Base-by-base conservation (phyloP, 2,329 filamentous ascomycete genomes). In the Venturia oleaginea region DNA sequence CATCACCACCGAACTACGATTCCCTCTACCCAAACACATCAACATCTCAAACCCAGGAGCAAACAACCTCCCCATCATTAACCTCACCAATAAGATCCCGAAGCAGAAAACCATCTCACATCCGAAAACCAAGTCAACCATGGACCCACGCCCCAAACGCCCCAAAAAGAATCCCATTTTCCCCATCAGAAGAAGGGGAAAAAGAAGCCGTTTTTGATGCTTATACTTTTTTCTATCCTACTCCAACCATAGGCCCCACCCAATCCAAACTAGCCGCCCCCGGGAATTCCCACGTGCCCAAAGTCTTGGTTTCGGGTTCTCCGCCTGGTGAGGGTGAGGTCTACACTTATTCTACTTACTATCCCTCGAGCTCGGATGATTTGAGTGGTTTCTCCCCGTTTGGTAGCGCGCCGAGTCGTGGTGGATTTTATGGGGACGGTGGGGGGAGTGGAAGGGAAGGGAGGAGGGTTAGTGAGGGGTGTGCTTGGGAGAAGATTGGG, bases 401-500 rank as follows among this genome's bases (percentile, higher is more conserved):
- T 10, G 51, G 51, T 5, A 57, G 51, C 10, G 51, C 51, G 6
- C 51, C 51, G 15, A 22, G 30, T 34, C 1, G 51, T 57, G 24
- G 51, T n/a, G 51, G 30, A 17, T 57, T 57, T 34, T 19, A 34
- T 34, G 27, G 30, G 2, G 4, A 19, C 6, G 30, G 15, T 32
- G 30, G 0, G 17, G 51, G 34, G 51, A 15, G 4, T n/a, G 51
- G 34, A 5, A 34, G 6, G 27, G 19, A 34, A 3, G 27, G 51
- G 51, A 34, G 51, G 27, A 57, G 51, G 6, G n/a, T 34, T 27
- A 57, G 51, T 57, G 34, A 27, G 15, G 51, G 51, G 30, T 57
- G 51, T 57, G 51, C 51, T 11, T 57, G 51, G 51, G 51, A 57
- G 51, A 57, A n/a, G 51, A 34, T 57, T 34, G 51, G 51, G 27